phyloP scores from a whole-genome alignment of 306 rosid species.

The Vigna unguiculata region DNA sequence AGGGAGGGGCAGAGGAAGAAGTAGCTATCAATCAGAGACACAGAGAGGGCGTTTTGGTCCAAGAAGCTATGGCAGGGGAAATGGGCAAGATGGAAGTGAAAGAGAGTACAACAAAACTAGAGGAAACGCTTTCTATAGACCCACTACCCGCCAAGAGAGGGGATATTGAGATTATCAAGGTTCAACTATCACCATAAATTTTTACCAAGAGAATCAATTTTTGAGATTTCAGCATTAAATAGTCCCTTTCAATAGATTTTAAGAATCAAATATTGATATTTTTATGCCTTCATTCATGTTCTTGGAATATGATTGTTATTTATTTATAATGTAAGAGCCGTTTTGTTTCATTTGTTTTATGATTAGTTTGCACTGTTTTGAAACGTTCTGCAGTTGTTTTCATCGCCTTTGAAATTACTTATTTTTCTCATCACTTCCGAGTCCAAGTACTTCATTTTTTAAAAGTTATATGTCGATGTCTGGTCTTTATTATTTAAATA shows the following conservation, averaged over 20 bases:
- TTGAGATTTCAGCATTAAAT: slow-evolving; percentile 34
- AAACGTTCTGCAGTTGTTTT: too few relatives aligned
- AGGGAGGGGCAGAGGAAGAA: slow-evolving; percentile 88
- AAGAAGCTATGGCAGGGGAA: slow-evolving; percentile 58
- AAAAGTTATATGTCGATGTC: not conserved
- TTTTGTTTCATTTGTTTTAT: too few relatives aligned
- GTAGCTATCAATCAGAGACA: slow-evolving; percentile 61
- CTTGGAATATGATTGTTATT: slow-evolving; percentile 29
- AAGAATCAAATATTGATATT: slow-evolving; percentile 46
- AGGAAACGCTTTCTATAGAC: slow-evolving; percentile 73
- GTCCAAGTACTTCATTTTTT: not conserved
- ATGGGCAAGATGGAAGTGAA: slow-evolving; percentile 60
- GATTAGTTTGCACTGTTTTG: too few relatives aligned
- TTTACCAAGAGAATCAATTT: slow-evolving; percentile 25
- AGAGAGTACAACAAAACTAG: slow-evolving; percentile 57
- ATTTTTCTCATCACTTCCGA: not conserved
- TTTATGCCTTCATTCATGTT: slow-evolving; percentile 28
- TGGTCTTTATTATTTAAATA: not conserved
- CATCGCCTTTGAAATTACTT: slow-evolving; percentile 6
- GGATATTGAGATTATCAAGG: slow-evolving; percentile 51
- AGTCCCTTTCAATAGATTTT: slow-evolving; percentile 33
- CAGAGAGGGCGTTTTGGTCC: slow-evolving; percentile 59
- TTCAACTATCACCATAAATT: slow-evolving; percentile 51
- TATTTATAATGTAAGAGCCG: slow-evolving; percentile 35
- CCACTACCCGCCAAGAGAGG: slow-evolving; percentile 58